Conservation (phyloP, 2,329 filamentous ascomycete species). For the Scleromitrula shiraiana region DNA sequence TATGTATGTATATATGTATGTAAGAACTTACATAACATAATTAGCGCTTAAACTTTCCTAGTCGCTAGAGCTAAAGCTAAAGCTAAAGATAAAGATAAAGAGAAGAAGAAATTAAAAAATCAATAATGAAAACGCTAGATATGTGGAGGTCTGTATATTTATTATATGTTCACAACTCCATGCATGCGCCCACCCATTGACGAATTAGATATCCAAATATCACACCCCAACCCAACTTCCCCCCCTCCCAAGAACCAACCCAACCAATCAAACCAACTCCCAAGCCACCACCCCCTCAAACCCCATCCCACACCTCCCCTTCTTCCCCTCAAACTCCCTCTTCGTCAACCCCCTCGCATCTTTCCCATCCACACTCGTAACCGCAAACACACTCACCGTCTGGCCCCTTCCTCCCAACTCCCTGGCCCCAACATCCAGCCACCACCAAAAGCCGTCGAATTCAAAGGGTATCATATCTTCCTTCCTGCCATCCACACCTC, state of each 20-base stretch:
- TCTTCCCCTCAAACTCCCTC: slow-evolving; percentile 24
- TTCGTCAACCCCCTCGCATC: slow-evolving; percentile 26
- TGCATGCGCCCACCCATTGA: too few species aligned
- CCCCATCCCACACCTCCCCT: slow-evolving; percentile 25
- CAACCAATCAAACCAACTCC: slow-evolving; percentile 22
- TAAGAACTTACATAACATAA: too few species aligned
- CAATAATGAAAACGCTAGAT: too few species aligned
- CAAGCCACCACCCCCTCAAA: slow-evolving; percentile 26
- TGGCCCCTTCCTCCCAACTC: slow-evolving; percentile 64
- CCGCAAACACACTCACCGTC: slow-evolving; percentile 54
- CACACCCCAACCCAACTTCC: background rate
- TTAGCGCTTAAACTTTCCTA: too few species aligned
- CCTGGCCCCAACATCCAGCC: slow-evolving; percentile 61
- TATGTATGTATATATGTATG: too few species aligned
- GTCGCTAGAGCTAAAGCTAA: too few species aligned
- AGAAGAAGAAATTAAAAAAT: too few species aligned
- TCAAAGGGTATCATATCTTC: slow-evolving; percentile 64
- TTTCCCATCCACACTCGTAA: slow-evolving; percentile 41
- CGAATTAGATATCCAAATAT: too few species aligned
- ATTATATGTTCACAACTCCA: too few species aligned
- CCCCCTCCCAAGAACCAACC: background rate
- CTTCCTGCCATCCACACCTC: slow-evolving; percentile 57
- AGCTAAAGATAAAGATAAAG: too few species aligned
- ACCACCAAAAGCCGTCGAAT: slow-evolving; percentile 74
- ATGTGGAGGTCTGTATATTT: too few species aligned